Evolutionary conservation across 2,329 filamentous ascomycete genomes (phyloP).

Genomic region (Exserohilum turcica): DNA sequence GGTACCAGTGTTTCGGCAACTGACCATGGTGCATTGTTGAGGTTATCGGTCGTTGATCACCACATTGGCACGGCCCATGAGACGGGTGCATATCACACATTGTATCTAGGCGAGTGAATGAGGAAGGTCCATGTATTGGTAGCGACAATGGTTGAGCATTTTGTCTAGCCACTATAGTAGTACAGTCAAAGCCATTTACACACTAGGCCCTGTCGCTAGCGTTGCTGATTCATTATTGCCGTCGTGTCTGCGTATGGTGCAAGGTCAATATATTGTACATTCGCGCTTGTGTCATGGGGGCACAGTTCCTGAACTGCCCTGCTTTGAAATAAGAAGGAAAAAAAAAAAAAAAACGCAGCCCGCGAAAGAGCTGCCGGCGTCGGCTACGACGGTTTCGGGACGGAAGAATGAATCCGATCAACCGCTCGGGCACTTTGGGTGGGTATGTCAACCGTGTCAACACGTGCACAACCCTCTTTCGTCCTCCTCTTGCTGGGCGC

Average conservation of each 20-base stretch:
- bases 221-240: constrained; percentile 23
- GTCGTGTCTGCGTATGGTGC: constrained; percentile 24
- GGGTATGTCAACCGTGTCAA: not conserved
- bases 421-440: not conserved
- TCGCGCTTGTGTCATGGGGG: constrained; percentile 14
- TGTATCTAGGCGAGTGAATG: constrained; percentile 14
- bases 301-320: not conserved
- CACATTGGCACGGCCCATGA: constrained; percentile 1
- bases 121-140: constrained; percentile 24
- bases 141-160: constrained; percentile 15
- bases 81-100: constrained; percentile 14
- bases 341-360: not conserved
- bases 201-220: constrained; percentile 22
- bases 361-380: constrained; percentile 1
- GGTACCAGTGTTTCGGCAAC: not conserved
- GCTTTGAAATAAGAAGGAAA: not conserved
- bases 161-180: constrained; percentile 15
- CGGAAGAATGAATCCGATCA: not conserved
- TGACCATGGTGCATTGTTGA: constrained; percentile 4
- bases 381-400: not conserved
- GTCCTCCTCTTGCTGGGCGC: not conserved
- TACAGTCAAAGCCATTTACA: constrained; percentile 20
- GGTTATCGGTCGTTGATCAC: constrained; percentile 4
- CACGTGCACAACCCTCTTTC: not conserved
- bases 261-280: constrained; percentile 29